These are phyloP conservation scores for Pseudonectria foliicola DNA, from an alignment of 2,329 filamentous ascomycete species.

Conservation along the genomic window DNA sequence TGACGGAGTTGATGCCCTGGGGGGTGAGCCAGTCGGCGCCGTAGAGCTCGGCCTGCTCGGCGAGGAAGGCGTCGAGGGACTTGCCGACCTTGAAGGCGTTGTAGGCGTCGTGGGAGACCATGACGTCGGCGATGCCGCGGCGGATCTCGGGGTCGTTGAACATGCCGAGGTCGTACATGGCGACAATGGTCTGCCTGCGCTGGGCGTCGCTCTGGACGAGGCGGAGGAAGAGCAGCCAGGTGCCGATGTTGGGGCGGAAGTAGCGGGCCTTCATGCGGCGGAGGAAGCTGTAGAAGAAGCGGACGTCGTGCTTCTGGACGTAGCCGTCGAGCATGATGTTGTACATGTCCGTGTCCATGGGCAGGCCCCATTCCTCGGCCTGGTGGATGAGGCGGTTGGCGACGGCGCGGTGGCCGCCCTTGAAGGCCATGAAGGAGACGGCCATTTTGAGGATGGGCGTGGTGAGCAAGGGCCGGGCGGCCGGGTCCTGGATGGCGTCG, in stretches of 20 bases:
- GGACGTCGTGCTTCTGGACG: conserved; percentile 31
- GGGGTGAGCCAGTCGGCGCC: conserved; percentile 38
- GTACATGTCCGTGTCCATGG: conserved; percentile 39
- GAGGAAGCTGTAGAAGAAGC: conserved; percentile 34
- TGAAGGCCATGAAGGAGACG: conserved; percentile 33
- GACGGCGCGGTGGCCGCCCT: conserved; percentile 27
- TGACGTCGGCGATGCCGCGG: conserved; percentile 32
- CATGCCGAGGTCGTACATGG: conserved; percentile 39
- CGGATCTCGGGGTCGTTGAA: conserved; percentile 31
- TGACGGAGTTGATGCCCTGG: conserved; percentile 29
- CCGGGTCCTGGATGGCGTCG: conserved; percentile 30
- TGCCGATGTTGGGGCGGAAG: conserved; percentile 35
- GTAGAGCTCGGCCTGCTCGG: conserved; percentile 35
- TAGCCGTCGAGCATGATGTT: conserved; percentile 40
- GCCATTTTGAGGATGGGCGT: conserved; percentile 36
- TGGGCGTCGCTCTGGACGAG: conserved; percentile 54
- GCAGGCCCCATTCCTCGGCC: conserved; percentile 31
- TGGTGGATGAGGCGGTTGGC: conserved; percentile 30
- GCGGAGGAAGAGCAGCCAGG: conserved; percentile 43
- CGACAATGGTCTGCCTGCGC: conserved; percentile 36
- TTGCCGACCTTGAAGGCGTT: conserved; percentile 31
- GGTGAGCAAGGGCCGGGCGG: conserved; percentile 29
- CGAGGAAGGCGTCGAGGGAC: conserved; percentile 30
- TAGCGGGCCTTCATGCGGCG: conserved; percentile 33
- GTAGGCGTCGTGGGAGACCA: conserved; percentile 38